Evolutionary conservation across 176 grass and related monocot species (phyloP).

Genomic region (Rhynchospora breviuscula): DNA sequence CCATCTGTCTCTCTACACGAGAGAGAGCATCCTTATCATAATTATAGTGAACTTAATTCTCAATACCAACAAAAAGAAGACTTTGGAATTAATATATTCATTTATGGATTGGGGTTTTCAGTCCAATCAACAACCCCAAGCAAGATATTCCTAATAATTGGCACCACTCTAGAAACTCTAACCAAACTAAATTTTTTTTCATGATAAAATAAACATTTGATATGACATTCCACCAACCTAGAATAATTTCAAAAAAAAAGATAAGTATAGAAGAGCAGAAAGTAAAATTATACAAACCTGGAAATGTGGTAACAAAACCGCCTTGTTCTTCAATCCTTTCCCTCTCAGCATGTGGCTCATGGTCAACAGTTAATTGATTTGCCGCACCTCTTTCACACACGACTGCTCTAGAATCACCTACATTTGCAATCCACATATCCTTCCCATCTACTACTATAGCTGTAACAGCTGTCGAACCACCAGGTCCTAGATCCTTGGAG

Average conservation of each 20-base stretch:
- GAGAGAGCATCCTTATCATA: background rate
- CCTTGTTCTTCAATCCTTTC: conserved; percentile 90
- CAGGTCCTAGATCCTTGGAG: conserved; percentile 67
- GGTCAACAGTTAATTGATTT: conserved; percentile 95
- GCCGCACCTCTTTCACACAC: conserved; percentile 78
- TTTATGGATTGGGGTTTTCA: background rate
- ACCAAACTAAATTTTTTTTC: background rate
- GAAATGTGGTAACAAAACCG: conserved; percentile 93
- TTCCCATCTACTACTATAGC: conserved; percentile 95
- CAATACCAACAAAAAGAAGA: background rate
- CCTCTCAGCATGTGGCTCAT: conserved; percentile 80
- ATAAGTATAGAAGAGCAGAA: background rate
- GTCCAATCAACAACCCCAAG: background rate
- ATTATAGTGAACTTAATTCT: background rate
- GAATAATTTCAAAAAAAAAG: background rate
- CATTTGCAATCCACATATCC: conserved; percentile 95
- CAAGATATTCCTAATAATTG: background rate
- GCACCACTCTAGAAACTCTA: background rate
- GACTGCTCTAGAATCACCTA: conserved; percentile 90
- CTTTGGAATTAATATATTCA: background rate
- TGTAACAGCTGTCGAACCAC: conserved; percentile 96
- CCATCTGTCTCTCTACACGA: background rate
- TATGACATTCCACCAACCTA: background rate
- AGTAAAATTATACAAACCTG: conserved; percentile 50
- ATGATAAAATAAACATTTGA: background rate